These are phyloP conservation scores for Ogataea polymorpha DNA, from an alignment of 805 yeast genomes.

Conservation along the genomic window DNA sequence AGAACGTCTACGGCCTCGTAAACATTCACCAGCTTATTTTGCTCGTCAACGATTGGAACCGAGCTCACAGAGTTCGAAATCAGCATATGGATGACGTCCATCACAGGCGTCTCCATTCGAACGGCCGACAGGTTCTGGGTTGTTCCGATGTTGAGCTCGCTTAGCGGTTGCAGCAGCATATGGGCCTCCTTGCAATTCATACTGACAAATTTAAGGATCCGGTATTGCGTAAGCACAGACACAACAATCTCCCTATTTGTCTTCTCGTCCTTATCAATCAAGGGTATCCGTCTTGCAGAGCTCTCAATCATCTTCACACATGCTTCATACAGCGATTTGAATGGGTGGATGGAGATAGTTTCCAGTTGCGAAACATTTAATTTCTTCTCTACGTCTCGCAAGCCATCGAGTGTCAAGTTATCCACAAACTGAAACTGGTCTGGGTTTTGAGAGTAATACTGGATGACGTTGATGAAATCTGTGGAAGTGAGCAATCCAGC, in stretches of 20 bases:
- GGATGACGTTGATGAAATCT: conserved; percentile 93
- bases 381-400: conserved; percentile 81
- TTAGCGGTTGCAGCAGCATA: conserved; percentile 72
- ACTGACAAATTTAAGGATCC: conserved; percentile 92
- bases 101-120: conserved; percentile 86
- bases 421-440: conserved; percentile 87
- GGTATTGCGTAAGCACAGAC: conserved; percentile 90
- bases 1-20: conserved; percentile 95
- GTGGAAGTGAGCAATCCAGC: conserved; percentile 91
- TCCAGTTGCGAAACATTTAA: conserved; percentile 86
- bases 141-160: conserved; percentile 65
- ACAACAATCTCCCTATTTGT: conserved; percentile 93
- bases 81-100: conserved; percentile 83
- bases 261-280: conserved; percentile 90
- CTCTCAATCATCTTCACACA: conserved; percentile 88
- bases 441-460: conserved; percentile 86
- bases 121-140: conserved; percentile 63
- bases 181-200: conserved; percentile 93
- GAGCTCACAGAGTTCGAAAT: conserved; percentile 83
- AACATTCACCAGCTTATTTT: conserved; percentile 70
- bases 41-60: conserved; percentile 82
- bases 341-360: conserved; percentile 85
- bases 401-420: conserved; percentile 76
- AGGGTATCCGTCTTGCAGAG: conserved; percentile 88
- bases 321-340: conserved; percentile 84